Conservation (phyloP, 495 filamentous ascomycete species). For the Halenospora varia region DNA sequence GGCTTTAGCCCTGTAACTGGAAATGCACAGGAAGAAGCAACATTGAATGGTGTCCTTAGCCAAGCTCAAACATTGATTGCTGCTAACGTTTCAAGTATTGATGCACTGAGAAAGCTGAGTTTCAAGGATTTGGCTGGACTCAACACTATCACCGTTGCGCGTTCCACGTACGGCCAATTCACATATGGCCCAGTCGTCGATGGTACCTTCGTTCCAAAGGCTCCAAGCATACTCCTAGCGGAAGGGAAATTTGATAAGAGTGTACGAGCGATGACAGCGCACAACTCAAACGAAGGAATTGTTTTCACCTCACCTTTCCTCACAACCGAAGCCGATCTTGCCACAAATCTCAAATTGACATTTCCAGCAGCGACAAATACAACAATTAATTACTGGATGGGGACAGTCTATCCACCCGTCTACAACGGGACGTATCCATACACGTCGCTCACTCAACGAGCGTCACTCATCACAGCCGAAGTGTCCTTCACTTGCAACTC, state of each 20-base stretch:
- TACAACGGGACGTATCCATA: conserved; percentile 39
- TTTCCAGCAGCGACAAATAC: conserved; percentile 18
- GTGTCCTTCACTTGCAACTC: conserved; percentile 48
- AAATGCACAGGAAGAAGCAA: conserved; percentile 15
- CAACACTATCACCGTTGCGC: conserved; percentile 46
- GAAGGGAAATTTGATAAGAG: conserved; percentile 51
- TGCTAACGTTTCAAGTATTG: conserved; percentile 35
- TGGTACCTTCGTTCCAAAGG: conserved; percentile 50
- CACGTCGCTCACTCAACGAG: conserved; percentile 34
- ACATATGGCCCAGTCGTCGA: conserved; percentile 57
- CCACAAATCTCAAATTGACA: conserved; percentile 45
- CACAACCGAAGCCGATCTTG: conserved; percentile 31
- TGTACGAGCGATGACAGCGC: conserved; percentile 51
- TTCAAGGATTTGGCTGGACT: conserved; percentile 40
- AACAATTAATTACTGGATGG: conserved; percentile 8
- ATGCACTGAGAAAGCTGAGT: conserved; percentile 44
- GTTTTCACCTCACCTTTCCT: conserved; percentile 16
- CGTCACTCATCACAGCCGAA: conserved; percentile 33
- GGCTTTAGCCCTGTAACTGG: conserved; percentile 13
- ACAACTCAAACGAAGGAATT: conserved; percentile 51
- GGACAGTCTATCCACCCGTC: conserved; percentile 23
- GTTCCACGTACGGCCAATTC: conserved; percentile 41
- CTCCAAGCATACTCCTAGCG: conserved; percentile 52
- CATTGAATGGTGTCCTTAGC: conserved; percentile 13
- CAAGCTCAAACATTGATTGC: conserved; percentile 12